phyloP scores from a whole-genome alignment of 2,329 filamentous ascomycete genomes.

The Ploettnerulaceae sp. region DNA sequence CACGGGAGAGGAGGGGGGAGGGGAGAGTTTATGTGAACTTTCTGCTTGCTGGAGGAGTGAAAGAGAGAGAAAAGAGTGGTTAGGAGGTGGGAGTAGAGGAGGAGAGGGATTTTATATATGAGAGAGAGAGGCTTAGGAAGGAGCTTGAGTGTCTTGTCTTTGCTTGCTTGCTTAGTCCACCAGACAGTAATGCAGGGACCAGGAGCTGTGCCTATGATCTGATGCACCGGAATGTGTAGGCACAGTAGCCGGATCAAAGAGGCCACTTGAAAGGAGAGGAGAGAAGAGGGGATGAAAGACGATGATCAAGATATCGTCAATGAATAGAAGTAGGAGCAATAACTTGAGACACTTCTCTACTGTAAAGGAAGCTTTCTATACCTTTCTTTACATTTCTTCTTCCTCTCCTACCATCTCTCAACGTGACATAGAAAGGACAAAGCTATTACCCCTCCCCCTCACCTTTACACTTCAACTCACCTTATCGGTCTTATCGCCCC shows the following conservation, averaged over 20 bases:
- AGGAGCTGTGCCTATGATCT: neutral
- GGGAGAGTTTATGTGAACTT: conserved; percentile 1
- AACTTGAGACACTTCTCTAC: neutral
- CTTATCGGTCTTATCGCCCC: conserved; percentile 7
- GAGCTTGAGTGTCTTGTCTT: neutral
- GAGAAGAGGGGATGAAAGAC: neutral
- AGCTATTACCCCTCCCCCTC: too few species aligned
- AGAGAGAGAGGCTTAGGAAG: neutral
- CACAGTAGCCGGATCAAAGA: conserved; percentile 1
- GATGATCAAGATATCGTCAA: conserved; percentile 1
- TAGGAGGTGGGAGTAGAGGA: neutral
- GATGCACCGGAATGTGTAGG: neutral
- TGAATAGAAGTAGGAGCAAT: too few species aligned
- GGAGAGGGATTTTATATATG: neutral
- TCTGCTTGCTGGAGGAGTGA: neutral
- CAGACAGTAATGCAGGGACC: neutral
- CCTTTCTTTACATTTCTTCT: neutral
- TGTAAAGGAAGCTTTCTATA: neutral
- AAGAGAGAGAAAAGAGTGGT: neutral
- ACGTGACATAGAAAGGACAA: too few species aligned
- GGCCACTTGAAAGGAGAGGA: neutral
- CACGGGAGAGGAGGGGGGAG: neutral
- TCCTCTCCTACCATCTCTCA: conserved; percentile 1
- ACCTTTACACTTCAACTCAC: neutral
- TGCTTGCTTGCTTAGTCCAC: neutral